Evolutionary conservation across 495 filamentous ascomycete species (phyloP).

Genomic region (Xylaria longipes): DNA sequence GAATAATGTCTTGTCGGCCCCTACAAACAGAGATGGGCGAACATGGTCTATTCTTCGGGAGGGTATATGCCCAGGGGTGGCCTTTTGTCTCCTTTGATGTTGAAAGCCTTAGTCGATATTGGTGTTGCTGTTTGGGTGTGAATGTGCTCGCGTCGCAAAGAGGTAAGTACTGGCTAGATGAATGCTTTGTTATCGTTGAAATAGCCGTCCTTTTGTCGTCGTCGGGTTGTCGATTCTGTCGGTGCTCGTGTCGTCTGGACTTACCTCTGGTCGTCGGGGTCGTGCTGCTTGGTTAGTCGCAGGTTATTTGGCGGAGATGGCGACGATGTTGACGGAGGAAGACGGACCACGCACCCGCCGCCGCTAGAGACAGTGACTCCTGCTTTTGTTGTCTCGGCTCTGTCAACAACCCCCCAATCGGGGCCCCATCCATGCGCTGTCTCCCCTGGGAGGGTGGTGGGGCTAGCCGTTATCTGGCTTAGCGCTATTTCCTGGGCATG

Average conservation of each 20-base stretch:
- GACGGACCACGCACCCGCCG: conserved; percentile 21
- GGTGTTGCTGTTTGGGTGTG: conserved; percentile 19
- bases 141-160: conserved; percentile 20
- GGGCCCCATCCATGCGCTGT: conserved; percentile 37
- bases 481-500: conserved; percentile 35
- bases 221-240: neutral
- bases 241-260: conserved; percentile 13
- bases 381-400: conserved; percentile 26
- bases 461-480: conserved; percentile 23
- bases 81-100: conserved; percentile 7
- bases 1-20: conserved; percentile 12
- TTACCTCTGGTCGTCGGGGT: conserved; percentile 16
- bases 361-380: conserved; percentile 13
- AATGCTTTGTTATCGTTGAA: conserved; percentile 33
- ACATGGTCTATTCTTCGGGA: conserved; percentile 19
- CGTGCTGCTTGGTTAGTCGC: conserved; percentile 19
- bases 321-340: conserved; percentile 27
- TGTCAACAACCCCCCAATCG: conserved; percentile 28
- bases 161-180: conserved; percentile 3
- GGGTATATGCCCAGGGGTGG: neutral
- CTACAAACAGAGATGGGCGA: conserved; percentile 13
- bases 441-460: conserved; percentile 31
- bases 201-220: conserved; percentile 24
- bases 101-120: conserved; percentile 14
- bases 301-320: conserved; percentile 5